These are phyloP conservation scores for Fusarium pseudograminearum DNA, from an alignment of 2,329 filamentous ascomycete genomes.

Conservation along the genomic window DNA sequence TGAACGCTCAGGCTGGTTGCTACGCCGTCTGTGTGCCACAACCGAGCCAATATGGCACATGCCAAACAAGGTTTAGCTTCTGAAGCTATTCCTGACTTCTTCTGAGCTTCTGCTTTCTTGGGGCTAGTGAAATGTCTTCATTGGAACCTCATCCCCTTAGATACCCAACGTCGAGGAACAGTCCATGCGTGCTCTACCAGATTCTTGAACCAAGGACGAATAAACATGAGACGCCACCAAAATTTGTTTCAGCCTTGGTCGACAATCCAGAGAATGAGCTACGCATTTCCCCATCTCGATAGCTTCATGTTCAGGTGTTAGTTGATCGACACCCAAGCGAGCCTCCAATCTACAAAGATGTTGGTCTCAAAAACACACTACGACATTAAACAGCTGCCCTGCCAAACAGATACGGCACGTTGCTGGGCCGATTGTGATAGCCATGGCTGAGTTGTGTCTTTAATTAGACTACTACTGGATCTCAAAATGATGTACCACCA, in stretches of 20 bases:
- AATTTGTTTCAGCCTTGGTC: slow-evolving; percentile 5
- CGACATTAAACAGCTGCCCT: slow-evolving; percentile 26
- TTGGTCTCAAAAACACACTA: neutral
- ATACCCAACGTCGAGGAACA: slow-evolving; percentile 21
- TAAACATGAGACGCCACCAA: slow-evolving; percentile 9
- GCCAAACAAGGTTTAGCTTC: slow-evolving; percentile 18
- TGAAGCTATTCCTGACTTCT: slow-evolving; percentile 38
- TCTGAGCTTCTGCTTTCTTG: slow-evolving; percentile 43
- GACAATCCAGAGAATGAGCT: neutral
- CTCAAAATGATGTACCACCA: slow-evolving; percentile 36
- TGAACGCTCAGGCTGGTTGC: slow-evolving; percentile 37
- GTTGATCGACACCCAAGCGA: slow-evolving; percentile 16
- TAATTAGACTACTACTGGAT: slow-evolving; percentile 36
- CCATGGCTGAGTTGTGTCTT: slow-evolving; percentile 31
- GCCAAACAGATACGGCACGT: slow-evolving; percentile 20
- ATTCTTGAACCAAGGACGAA: slow-evolving; percentile 5
- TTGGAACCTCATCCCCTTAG: slow-evolving; percentile 8
- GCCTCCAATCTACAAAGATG: neutral
- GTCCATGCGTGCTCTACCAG: slow-evolving; percentile 21
- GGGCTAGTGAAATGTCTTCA: slow-evolving; percentile 19
- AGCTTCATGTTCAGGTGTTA: slow-evolving; percentile 13
- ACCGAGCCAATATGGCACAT: slow-evolving; percentile 25
- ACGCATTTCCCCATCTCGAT: slow-evolving; percentile 10
- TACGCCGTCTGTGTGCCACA: slow-evolving; percentile 44
- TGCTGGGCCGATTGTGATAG: slow-evolving; percentile 36